A percentile compares a stretch with the other conserved stretches of the same genome.
Conservation (phyloP, 192 early-diverging fungal genomes). For the Spizellomyces punctatus region DNA sequence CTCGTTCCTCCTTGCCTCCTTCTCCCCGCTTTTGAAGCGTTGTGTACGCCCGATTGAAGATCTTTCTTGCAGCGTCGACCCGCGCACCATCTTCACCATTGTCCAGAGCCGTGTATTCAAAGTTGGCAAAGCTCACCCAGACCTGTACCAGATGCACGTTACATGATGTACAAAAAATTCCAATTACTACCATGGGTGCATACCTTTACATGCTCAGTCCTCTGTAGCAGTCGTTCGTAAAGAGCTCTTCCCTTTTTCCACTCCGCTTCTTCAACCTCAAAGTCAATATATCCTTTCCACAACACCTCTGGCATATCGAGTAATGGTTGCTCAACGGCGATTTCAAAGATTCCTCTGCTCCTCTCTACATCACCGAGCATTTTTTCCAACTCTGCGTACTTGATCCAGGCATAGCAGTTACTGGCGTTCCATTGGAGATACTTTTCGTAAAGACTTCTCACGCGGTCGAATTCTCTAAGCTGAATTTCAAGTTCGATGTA, state of each 20-base stretch:
- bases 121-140: slow-evolving; percentile 92
- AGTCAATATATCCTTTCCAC: slow-evolving; percentile 98
- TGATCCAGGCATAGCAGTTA: slow-evolving; percentile 94
- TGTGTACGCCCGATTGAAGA: slow-evolving; percentile 78
- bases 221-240: slow-evolving; percentile 82
- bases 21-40: slow-evolving; percentile 66
- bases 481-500: slow-evolving; percentile 96
- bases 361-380: slow-evolving; percentile 86
- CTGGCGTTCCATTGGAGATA: slow-evolving; percentile 86
- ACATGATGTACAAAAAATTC: neutral
- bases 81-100: slow-evolving; percentile 49
- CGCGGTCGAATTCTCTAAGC: slow-evolving; percentile 93
- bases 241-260: slow-evolving; percentile 74
- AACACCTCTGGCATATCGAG: slow-evolving; percentile 98
- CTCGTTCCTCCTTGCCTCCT: slow-evolving; percentile 79
- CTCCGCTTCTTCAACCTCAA: slow-evolving; percentile 85
- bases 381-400: slow-evolving; percentile 89
- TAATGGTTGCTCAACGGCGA: slow-evolving; percentile 84
- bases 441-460: slow-evolving; percentile 85
- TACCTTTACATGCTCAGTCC: slow-evolving; percentile 96
- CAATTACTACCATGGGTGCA: neutral
- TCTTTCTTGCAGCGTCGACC: slow-evolving; percentile 59
- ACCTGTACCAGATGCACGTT: slow-evolving; percentile 39
- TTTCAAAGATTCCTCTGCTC: slow-evolving; percentile 83
- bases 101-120: slow-evolving; percentile 74